Percentiles rank a stretch among this genome's conserved stretches.
phyloP scores from a whole-genome alignment of 371 early-diverging fungal species.

The Mortierella sp. region DNA sequence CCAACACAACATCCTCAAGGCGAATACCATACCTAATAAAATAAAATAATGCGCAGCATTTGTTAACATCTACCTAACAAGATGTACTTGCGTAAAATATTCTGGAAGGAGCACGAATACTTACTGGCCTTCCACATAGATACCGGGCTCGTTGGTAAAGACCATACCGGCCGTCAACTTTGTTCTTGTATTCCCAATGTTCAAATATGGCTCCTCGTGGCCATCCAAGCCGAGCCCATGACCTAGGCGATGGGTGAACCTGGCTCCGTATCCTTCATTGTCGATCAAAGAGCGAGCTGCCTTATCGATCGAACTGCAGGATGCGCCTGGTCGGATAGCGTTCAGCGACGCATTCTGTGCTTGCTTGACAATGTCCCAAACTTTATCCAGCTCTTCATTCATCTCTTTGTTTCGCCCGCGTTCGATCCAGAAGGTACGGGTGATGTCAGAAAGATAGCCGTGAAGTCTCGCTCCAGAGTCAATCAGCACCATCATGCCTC shows the following conservation, averaged over 20 bases:
- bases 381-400: constrained; percentile 65
- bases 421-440: constrained; percentile 65
- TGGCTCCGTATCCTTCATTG: constrained; percentile 60
- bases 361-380: constrained; percentile 65
- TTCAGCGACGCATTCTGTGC: constrained; percentile 64
- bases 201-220: constrained; percentile 74
- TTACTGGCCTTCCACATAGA: constrained; percentile 63
- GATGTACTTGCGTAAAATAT: too few species aligned
- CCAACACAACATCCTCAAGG: constrained; percentile 72
- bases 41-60: neutral
- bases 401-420: constrained; percentile 53
- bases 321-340: constrained; percentile 40
- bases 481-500: constrained; percentile 64
- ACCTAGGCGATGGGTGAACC: constrained; percentile 70
- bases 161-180: constrained; percentile 65
- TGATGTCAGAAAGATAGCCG: constrained; percentile 67
- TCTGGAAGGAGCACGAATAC: neutral
- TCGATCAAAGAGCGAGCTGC: constrained; percentile 63
- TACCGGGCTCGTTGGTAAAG: constrained; percentile 72
- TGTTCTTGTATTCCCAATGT: constrained; percentile 63
- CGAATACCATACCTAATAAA: constrained; percentile 62
- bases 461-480: constrained; percentile 68
- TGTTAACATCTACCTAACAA: too few species aligned
- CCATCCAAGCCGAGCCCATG: constrained; percentile 73
- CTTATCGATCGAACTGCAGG: constrained; percentile 67